Conservation (phyloP, 225 moss, liverwort and hornwort species). For the Climacium dendroides region DNA sequence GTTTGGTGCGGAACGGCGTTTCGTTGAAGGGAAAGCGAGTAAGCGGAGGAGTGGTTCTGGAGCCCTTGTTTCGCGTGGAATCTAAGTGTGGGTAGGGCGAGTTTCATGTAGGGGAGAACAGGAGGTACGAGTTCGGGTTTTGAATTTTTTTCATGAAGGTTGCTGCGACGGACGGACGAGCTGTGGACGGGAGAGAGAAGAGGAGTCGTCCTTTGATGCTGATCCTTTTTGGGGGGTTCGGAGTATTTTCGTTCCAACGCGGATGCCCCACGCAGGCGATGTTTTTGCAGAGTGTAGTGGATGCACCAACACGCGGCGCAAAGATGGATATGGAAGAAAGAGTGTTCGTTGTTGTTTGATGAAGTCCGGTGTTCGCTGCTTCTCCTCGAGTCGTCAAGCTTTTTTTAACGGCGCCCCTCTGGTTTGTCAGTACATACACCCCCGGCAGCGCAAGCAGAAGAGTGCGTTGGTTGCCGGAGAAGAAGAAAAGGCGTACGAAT, state of each 20-base stretch:
- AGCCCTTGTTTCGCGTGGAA: background rate
- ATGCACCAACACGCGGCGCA: constrained; percentile 5
- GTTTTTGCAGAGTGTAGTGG: constrained; percentile 32
- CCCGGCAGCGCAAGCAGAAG: constrained; percentile 38
- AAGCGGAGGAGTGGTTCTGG: background rate
- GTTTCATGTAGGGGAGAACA: background rate
- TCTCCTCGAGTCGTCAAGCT: background rate
- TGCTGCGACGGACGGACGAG: background rate
- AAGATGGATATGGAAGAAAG: constrained; percentile 50
- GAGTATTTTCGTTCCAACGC: background rate
- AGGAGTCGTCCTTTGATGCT: background rate
- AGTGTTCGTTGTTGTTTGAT: constrained; percentile 24
- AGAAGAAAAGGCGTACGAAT: background rate
- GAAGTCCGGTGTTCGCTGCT: constrained; percentile 13
- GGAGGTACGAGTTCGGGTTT: background rate
- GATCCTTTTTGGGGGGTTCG: background rate
- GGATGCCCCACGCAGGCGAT: constrained; percentile 41
- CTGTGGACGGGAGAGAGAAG: background rate
- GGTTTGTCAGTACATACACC: constrained; percentile 25
- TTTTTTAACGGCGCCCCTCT: constrained; percentile 11
- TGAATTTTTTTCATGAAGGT: background rate
- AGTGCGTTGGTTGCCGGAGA: background rate
- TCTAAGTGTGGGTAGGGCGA: background rate
- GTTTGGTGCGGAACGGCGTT: background rate
- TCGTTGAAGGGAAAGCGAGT: background rate